phyloP scores from a whole-genome alignment of 306 rosid genomes.

The Canavalia ensiformis region DNA sequence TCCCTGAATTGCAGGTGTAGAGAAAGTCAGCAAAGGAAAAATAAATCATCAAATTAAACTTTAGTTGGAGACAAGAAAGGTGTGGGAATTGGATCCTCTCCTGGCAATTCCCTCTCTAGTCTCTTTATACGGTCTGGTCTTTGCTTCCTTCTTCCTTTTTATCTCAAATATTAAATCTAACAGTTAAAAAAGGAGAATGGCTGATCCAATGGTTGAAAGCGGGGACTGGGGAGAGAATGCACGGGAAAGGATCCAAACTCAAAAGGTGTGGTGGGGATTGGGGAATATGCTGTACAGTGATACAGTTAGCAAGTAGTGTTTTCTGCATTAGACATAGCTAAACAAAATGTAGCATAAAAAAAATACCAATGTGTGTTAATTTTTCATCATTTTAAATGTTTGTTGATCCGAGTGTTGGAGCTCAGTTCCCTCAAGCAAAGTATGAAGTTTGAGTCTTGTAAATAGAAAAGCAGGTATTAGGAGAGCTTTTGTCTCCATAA shows the following conservation, averaged over 20 bases:
- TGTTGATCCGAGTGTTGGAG: neutral
- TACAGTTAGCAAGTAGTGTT: conserved; percentile 19
- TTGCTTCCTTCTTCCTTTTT: too few species aligned
- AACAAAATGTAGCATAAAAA: neutral
- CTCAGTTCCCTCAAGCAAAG: neutral
- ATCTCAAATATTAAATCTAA: too few species aligned
- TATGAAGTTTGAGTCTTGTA: neutral
- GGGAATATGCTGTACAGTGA: conserved; percentile 17
- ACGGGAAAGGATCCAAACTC: too few species aligned
- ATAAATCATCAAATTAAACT: conserved; percentile 17
- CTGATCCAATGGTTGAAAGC: too few species aligned
- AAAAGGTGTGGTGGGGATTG: neutral
- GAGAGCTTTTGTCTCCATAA: neutral
- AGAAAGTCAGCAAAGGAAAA: conserved; percentile 44
- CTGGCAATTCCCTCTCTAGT: too few species aligned
- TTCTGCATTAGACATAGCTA: neutral
- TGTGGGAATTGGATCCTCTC: neutral
- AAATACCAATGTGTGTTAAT: conserved; percentile 18
- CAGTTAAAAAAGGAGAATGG: too few species aligned
- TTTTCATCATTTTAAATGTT: neutral
- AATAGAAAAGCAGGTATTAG: neutral
- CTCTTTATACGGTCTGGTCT: too few species aligned
- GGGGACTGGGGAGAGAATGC: too few species aligned
- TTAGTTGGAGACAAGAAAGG: neutral
- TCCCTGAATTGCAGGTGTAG: conserved; percentile 2